phyloP scores from a whole-genome alignment of 2,329 filamentous ascomycete species.

The Claviceps spartinae region DNA sequence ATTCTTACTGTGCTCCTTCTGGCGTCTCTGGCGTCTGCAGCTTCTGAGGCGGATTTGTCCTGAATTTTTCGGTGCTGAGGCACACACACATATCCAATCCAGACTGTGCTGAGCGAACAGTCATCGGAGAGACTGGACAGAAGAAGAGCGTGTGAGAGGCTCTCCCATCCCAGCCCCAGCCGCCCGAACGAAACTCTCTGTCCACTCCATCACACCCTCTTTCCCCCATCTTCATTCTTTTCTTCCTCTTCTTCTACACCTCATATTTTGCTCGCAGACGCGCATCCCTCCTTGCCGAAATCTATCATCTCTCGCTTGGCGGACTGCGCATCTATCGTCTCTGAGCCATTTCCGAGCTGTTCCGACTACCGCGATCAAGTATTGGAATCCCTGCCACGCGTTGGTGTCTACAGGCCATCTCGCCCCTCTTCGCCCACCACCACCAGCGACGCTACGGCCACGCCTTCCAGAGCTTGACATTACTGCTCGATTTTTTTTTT shows the following conservation, averaged over 20 bases:
- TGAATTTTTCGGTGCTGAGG: conserved; percentile 5
- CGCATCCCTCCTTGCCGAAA: background rate
- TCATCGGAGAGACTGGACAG: background rate
- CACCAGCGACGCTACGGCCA: conserved; percentile 13
- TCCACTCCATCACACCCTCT: conserved; percentile 6
- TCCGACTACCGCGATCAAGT: conserved; percentile 6
- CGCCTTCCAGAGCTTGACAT: conserved; percentile 19
- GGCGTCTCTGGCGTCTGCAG: background rate
- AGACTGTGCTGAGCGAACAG: background rate
- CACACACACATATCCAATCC: background rate
- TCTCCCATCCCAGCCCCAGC: conserved; percentile 8
- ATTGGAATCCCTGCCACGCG: conserved; percentile 6
- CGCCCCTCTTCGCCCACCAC: conserved; percentile 11
- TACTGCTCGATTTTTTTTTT: conserved; percentile 5
- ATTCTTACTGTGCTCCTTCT: background rate
- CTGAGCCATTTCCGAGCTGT: conserved; percentile 3
- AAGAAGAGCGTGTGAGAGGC: conserved; percentile 2
- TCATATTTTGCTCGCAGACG: conserved; percentile 1
- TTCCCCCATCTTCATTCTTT: conserved; percentile 7
- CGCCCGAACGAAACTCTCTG: conserved; percentile 8
- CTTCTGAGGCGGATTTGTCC: background rate
- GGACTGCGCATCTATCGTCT: conserved; percentile 4
- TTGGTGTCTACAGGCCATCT: conserved; percentile 5
- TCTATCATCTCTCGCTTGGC: background rate
- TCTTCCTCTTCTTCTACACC: background rate